phyloP scores from a whole-genome alignment of 2,329 filamentous ascomycete species.

The Fusarium piperis region DNA sequence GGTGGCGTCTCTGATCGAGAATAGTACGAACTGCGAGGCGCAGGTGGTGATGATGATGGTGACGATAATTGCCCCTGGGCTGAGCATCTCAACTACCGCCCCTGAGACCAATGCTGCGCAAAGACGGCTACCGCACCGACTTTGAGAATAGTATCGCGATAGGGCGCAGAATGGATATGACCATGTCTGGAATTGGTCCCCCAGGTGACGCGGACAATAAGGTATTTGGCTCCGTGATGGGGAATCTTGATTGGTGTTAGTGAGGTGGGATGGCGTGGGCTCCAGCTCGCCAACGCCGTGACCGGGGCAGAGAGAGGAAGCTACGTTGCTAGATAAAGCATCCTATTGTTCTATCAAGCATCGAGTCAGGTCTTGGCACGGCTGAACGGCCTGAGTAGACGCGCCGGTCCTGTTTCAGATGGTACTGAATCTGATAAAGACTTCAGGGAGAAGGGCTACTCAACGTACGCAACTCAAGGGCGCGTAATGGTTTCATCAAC shows the following conservation, averaged over 20 bases:
- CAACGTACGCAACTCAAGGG: conserved; percentile 3
- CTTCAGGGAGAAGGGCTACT: background rate
- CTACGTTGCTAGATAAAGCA: background rate
- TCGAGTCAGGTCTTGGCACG: background rate
- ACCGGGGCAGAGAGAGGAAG: background rate
- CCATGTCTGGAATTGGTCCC: background rate
- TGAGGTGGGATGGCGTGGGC: background rate
- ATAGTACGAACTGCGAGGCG: background rate
- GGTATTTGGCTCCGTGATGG: background rate
- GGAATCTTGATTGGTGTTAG: background rate
- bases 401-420: background rate
- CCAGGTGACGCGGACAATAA: background rate
- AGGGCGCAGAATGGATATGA: background rate
- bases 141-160: background rate
- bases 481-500: conserved; percentile 7
- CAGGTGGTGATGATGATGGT: background rate
- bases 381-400: background rate
- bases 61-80: background rate
- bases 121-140: background rate
- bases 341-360: background rate
- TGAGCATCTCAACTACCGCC: background rate
- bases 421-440: background rate
- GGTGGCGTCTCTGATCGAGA: background rate
- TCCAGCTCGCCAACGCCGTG: background rate
- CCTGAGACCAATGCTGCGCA: background rate